Percentiles rank a stretch among this genome's conserved stretches.
phyloP scores from a whole-genome alignment of 1,284 basidiomycete species.

The Grifola frondosa region DNA sequence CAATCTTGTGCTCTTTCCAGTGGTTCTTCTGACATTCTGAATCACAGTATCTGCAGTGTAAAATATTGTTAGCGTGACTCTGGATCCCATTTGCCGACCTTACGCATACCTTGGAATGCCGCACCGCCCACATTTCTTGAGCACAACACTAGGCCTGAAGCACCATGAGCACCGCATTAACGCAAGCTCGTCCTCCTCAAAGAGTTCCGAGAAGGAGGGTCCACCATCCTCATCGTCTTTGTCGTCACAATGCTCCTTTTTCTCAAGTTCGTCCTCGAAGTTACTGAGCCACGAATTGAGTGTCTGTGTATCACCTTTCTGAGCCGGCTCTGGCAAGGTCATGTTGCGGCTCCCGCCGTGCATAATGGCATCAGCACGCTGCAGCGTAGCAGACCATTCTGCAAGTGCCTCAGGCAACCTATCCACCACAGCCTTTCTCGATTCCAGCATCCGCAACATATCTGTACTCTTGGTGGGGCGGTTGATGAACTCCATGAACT shows the following conservation, averaged over 20 bases:
- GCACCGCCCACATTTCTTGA: constrained; percentile 46
- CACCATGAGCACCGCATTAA: constrained; percentile 56
- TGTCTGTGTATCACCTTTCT: not conserved
- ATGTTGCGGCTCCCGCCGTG: no score
- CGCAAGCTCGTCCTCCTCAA: constrained; percentile 18
- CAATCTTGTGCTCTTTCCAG: constrained; percentile 34
- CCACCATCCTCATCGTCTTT: no score
- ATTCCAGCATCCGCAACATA: not conserved
- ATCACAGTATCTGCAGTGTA: constrained; percentile 46
- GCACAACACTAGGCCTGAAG: constrained; percentile 48
- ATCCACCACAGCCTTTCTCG: not conserved
- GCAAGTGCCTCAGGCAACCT: constrained; percentile 27
- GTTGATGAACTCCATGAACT: constrained; percentile 8
- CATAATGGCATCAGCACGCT: constrained; percentile 9
- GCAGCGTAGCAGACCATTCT: constrained; percentile 43
- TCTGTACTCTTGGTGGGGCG: not conserved
- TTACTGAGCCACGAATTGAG: constrained; percentile 20
- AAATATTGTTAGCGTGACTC: no score
- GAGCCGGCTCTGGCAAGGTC: constrained; percentile 4
- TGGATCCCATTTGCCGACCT: no score
- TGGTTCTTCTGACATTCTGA: constrained; percentile 45
- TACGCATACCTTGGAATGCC: constrained; percentile 14
- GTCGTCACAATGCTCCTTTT: no score
- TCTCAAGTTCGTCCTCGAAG: constrained; percentile 21
- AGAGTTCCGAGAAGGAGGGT: no score